Evolutionary conservation across 2,329 filamentous ascomycete genomes (phyloP).

Genomic region (Penicillium sp.): DNA sequence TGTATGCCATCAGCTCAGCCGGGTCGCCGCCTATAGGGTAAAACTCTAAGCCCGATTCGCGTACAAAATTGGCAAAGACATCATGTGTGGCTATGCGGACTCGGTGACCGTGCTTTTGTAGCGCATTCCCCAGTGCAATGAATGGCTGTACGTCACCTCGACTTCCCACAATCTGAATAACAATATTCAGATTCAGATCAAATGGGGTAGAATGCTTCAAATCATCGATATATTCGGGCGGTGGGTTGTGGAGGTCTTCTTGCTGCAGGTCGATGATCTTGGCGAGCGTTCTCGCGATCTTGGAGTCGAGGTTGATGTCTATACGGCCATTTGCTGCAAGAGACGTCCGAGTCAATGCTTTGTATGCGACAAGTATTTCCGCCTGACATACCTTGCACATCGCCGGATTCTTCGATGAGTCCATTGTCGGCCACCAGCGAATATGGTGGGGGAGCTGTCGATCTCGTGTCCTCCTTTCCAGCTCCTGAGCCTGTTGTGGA

Average conservation of each 20-base stretch:
- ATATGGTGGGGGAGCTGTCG: background rate
- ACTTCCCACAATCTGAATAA: conserved; percentile 60
- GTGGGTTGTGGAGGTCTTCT: conserved; percentile 14
- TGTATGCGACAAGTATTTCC: background rate
- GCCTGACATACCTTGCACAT: background rate
- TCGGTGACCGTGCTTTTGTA: conserved; percentile 55
- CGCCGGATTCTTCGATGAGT: background rate
- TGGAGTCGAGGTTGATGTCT: conserved; percentile 26
- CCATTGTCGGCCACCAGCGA: background rate
- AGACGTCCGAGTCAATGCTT: background rate
- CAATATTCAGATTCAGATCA: conserved; percentile 45
- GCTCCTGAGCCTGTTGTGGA: too few relatives aligned
- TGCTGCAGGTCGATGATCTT: conserved; percentile 23
- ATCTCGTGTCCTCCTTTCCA: background rate
- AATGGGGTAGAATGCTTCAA: background rate
- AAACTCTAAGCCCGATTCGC: conserved; percentile 57
- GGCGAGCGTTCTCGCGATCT: conserved; percentile 24
- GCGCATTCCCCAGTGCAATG: conserved; percentile 55
- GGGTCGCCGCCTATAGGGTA: conserved; percentile 61
- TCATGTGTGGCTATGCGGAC: conserved; percentile 60
- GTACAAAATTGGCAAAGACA: conserved; percentile 57
- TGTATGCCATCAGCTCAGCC: conserved; percentile 53
- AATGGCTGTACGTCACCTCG: conserved; percentile 62
- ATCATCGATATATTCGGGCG: conserved; percentile 30
- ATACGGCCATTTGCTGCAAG: conserved; percentile 23